These are phyloP conservation scores for Capsicum chinense DNA, from an alignment of 257 asterid species.

Conservation along the genomic window DNA sequence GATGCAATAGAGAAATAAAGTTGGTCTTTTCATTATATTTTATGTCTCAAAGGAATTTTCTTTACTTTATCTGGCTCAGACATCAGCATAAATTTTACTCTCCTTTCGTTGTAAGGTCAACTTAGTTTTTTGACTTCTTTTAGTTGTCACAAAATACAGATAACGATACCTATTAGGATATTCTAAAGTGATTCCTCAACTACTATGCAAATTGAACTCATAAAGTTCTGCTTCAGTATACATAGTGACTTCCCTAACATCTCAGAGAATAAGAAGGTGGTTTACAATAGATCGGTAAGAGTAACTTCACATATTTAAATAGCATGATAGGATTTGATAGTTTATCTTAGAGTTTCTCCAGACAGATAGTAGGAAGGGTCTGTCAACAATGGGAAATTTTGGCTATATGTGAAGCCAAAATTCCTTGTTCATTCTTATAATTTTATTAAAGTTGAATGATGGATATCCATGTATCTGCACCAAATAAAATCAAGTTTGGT, in stretches of 20 bases:
- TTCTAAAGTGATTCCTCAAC: not conserved
- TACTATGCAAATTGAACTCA: constrained; percentile 1
- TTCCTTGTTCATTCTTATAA: not conserved
- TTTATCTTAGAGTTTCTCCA: not conserved
- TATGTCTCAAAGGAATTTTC: not conserved
- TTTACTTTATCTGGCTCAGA: not conserved
- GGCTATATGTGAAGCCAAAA: not conserved
- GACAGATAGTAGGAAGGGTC: not conserved
- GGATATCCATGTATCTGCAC: not conserved
- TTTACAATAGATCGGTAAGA: not conserved
- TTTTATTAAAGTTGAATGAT: not conserved
- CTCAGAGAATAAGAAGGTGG: constrained; percentile 4
- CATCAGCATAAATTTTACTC: not conserved
- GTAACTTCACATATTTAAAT: not conserved
- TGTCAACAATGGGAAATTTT: not conserved
- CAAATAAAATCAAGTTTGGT: not conserved
- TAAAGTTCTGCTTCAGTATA: constrained; percentile 20
- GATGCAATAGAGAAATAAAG: not conserved
- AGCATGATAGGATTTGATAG: not conserved
- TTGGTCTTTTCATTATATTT: constrained; percentile 1
- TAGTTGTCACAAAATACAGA: constrained; percentile 17
- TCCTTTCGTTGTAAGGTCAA: constrained; percentile 25
- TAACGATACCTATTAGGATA: constrained; percentile 6
- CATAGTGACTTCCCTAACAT: not conserved
- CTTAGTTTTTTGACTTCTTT: constrained; percentile 16